Evolutionary conservation across 2,329 filamentous ascomycete species (phyloP).

Genomic region (Trichoderma harzianum): DNA sequence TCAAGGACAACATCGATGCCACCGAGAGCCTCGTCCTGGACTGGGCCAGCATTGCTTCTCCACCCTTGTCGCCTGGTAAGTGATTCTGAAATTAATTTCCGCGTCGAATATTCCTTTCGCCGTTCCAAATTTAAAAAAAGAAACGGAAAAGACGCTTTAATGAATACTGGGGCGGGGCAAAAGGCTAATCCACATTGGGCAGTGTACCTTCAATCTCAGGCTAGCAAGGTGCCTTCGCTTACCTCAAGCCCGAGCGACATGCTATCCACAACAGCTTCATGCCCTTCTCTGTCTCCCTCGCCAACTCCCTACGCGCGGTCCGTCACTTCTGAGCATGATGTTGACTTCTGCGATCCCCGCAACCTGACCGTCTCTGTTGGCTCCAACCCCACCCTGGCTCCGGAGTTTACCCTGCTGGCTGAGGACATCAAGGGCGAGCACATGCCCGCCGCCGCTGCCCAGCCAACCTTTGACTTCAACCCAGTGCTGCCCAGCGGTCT

Average conservation of each 20-base stretch:
- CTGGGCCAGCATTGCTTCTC: conserved; percentile 74
- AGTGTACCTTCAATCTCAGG: conserved; percentile 51
- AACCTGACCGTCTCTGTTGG: conserved; percentile 70
- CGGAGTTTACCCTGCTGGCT: conserved; percentile 66
- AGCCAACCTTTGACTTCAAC: conserved; percentile 52
- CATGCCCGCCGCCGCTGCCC: conserved; percentile 45
- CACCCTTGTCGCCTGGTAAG: conserved; percentile 89
- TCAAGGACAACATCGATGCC: conserved; percentile 68
- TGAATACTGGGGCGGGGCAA: conserved; percentile 24
- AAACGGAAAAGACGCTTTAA: not conserved
- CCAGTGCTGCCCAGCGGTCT: conserved; percentile 54
- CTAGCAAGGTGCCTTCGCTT: conserved; percentile 55
- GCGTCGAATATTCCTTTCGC: conserved; percentile 2
- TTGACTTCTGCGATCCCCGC: conserved; percentile 88
- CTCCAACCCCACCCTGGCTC: conserved; percentile 47
- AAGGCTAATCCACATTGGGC: conserved; percentile 37
- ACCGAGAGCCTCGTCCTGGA: conserved; percentile 73
- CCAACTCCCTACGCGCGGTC: conserved; percentile 74
- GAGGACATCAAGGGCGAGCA: conserved; percentile 56
- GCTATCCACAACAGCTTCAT: conserved; percentile 68
- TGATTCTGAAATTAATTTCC: conserved; percentile 25
- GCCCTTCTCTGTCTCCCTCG: conserved; percentile 83
- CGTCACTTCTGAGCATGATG: conserved; percentile 64
- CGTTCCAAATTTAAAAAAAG: not conserved
- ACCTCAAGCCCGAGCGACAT: conserved; percentile 65